phyloP scores from a whole-genome alignment of 306 rosid genomes.

The Glycine soja region DNA sequence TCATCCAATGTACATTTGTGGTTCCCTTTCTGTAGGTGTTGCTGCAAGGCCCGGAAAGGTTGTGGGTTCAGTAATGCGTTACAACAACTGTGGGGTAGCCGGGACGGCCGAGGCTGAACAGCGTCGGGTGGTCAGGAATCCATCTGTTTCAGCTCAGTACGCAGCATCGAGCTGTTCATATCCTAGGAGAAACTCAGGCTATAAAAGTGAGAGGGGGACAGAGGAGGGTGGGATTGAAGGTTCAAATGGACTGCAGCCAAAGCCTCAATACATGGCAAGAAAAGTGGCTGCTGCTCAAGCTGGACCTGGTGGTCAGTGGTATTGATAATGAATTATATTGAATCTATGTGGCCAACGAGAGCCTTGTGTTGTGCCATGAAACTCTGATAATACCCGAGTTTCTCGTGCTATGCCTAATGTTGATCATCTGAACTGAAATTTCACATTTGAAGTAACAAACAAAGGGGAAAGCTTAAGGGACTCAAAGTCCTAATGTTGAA shows the following conservation, averaged over 20 bases:
- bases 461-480: slow-evolving; percentile 36
- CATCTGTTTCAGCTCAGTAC: slow-evolving; percentile 67
- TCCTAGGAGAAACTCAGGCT: slow-evolving; percentile 83
- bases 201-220: slow-evolving; percentile 74
- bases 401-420: slow-evolving; percentile 43
- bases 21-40: slow-evolving; percentile 59
- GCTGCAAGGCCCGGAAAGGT: slow-evolving; percentile 97
- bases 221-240: slow-evolving; percentile 82
- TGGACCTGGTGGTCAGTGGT: slow-evolving; percentile 89
- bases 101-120: slow-evolving; percentile 82
- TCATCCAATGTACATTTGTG: slow-evolving; percentile 22
- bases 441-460: slow-evolving; percentile 27
- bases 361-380: slow-evolving; percentile 31
- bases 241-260: slow-evolving; percentile 84
- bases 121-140: slow-evolving; percentile 69
- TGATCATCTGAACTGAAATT: slow-evolving; percentile 41
- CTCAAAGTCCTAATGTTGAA: slow-evolving; percentile 36
- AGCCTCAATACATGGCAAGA: slow-evolving; percentile 85
- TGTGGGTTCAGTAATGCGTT: slow-evolving; percentile 78
- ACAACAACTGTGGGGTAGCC: slow-evolving; percentile 79
- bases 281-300: slow-evolving; percentile 96
- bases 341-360: slow-evolving; percentile 28
- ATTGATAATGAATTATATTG: slow-evolving; percentile 53
- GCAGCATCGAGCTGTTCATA: slow-evolving; percentile 48
- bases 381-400: slow-evolving; percentile 35